Evolutionary conservation across 768 basidiomycete genomes (phyloP).

Genomic region (Xerocomellus chrysenteron): DNA sequence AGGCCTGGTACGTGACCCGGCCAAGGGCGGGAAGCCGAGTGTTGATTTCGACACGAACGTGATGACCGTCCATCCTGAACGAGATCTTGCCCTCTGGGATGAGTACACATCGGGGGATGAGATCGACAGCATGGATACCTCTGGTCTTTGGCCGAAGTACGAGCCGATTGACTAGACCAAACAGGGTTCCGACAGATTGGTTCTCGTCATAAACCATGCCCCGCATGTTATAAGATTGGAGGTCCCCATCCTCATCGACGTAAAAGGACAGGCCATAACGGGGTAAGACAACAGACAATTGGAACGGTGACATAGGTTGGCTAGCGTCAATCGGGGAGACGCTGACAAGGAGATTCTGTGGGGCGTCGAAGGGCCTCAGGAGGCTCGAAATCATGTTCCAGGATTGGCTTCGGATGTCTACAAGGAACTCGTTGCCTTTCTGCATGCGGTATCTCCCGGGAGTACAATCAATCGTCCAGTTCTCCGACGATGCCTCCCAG

Average conservation of each 20-base stretch:
- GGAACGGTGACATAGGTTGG: no score
- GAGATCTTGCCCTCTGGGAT: conserved; percentile 35
- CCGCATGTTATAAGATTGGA: no score
- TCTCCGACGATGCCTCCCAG: conserved; percentile 18
- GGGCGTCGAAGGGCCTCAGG: no score
- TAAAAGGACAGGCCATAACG: no score
- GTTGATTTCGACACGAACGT: neutral
- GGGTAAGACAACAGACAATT: no score
- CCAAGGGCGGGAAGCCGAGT: neutral
- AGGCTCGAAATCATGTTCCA: conserved; percentile 7
- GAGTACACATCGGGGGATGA: conserved; percentile 26
- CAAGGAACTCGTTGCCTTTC: conserved; percentile 4
- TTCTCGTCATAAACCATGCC: no score
- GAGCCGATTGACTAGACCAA: conserved; percentile 40
- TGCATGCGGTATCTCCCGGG: neutral
- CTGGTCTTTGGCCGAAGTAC: conserved; percentile 33
- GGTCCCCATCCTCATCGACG: no score
- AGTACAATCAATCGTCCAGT: conserved; percentile 23
- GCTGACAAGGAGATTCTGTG: conserved; percentile 18
- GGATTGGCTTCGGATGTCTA: conserved; percentile 27
- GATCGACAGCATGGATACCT: neutral
- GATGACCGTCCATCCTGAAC: conserved; percentile 3
- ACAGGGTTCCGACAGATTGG: conserved; percentile 32
- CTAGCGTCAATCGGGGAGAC: neutral
- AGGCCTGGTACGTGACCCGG: conserved; percentile 25